These are phyloP conservation scores for Pontederia paniculata DNA, from an alignment of 176 grass and related monocot genomes.

Conservation along the genomic window DNA sequence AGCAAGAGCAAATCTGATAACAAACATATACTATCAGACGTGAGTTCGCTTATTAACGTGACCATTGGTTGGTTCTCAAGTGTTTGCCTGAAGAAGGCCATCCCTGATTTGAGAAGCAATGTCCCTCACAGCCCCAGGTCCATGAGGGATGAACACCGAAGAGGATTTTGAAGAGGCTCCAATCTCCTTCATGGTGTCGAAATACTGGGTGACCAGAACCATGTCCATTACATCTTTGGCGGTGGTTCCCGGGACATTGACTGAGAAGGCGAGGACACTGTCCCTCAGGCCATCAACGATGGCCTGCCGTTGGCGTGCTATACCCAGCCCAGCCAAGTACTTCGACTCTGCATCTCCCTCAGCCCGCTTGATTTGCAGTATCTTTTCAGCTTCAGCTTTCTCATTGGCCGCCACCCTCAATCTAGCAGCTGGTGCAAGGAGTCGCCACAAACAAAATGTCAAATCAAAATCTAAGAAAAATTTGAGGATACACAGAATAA, in stretches of 20 bases:
- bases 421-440: constrained; percentile 45
- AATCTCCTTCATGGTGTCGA: constrained; percentile 79
- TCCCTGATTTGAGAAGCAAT: constrained; percentile 62
- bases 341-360: constrained; percentile 86
- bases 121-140: constrained; percentile 60
- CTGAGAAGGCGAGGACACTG: constrained; percentile 75
- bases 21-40: background rate
- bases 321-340: constrained; percentile 68
- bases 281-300: constrained; percentile 78
- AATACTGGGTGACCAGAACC: constrained; percentile 80
- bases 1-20: no score
- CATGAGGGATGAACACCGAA: constrained; percentile 67
- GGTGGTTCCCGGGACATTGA: constrained; percentile 73
- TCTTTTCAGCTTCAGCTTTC: constrained; percentile 83
- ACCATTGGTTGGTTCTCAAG: background rate
- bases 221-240: constrained; percentile 87
- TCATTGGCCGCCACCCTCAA: constrained; percentile 70
- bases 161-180: constrained; percentile 62
- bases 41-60: background rate
- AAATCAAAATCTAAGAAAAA: background rate
- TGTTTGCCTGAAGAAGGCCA: constrained; percentile 44
- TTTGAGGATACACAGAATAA: background rate
- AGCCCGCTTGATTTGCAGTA: constrained; percentile 73
- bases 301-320: constrained; percentile 79
- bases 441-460: constrained; percentile 1